These are phyloP conservation scores for Aspergillus uvarum DNA, from an alignment of 2,329 filamentous ascomycete species.

Conservation along the genomic window DNA sequence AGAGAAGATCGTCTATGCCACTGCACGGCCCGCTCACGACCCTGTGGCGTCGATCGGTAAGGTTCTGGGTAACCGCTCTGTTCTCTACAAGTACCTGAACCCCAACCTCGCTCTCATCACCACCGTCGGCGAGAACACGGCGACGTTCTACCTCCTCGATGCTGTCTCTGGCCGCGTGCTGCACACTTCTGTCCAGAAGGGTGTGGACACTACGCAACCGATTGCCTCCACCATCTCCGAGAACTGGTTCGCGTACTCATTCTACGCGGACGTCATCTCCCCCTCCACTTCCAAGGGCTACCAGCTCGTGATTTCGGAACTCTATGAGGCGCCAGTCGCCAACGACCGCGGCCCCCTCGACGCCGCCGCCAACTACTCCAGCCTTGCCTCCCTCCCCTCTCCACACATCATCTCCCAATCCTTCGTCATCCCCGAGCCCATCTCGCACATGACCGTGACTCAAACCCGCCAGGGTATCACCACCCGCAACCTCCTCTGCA, in stretches of 20 bases:
- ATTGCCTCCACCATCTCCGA: slow-evolving; percentile 80
- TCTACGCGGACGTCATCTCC: slow-evolving; percentile 58
- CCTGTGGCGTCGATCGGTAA: slow-evolving; percentile 93
- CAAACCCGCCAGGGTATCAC: slow-evolving; percentile 92
- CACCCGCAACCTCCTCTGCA: slow-evolving; percentile 75
- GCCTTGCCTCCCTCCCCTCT: slow-evolving; percentile 62
- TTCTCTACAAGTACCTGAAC: slow-evolving; percentile 96
- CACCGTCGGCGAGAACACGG: slow-evolving; percentile 60
- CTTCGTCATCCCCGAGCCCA: slow-evolving; percentile 76
- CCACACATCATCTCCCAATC: slow-evolving; percentile 78
- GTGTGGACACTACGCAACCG: slow-evolving; percentile 70
- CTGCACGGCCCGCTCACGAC: slow-evolving; percentile 70
- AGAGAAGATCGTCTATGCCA: slow-evolving; percentile 68
- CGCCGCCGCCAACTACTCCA: slow-evolving; percentile 70
- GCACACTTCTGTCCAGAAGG: slow-evolving; percentile 66
- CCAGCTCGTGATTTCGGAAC: slow-evolving; percentile 79
- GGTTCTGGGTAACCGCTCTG: slow-evolving; percentile 86
- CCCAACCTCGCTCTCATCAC: slow-evolving; percentile 79
- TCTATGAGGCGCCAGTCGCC: slow-evolving; percentile 80
- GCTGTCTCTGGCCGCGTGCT: slow-evolving; percentile 81
- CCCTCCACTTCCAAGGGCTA: slow-evolving; percentile 68
- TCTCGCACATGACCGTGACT: slow-evolving; percentile 77
- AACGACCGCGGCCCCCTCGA: slow-evolving; percentile 83
- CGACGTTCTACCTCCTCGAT: slow-evolving; percentile 79
- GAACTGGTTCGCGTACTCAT: slow-evolving; percentile 93